These are phyloP conservation scores for Tylopilus rubrobrunneus DNA, from an alignment of 768 basidiomycete genomes.

Conservation along the genomic window DNA sequence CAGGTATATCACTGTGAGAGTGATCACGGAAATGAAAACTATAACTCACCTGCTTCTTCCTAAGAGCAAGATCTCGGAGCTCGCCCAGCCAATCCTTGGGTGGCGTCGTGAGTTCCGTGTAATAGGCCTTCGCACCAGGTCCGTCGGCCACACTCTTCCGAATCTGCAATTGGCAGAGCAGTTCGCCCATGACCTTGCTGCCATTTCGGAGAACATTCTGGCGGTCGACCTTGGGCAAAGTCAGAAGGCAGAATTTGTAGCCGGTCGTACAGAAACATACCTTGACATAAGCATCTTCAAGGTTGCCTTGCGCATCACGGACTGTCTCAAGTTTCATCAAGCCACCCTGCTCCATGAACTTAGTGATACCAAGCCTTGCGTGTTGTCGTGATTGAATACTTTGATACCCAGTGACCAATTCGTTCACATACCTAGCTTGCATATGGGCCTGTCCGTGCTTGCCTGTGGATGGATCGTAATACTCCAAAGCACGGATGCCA, in stretches of 20 bases:
- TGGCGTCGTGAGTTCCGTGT: slow-evolving; percentile 75
- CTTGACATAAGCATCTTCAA: slow-evolving; percentile 67
- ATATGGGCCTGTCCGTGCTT: slow-evolving; percentile 91
- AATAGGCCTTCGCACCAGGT: slow-evolving; percentile 72
- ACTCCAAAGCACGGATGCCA: slow-evolving; percentile 76
- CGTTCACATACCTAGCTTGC: slow-evolving; percentile 68
- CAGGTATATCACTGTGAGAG: neutral
- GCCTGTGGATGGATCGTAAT: slow-evolving; percentile 72
- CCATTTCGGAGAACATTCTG: slow-evolving; percentile 62
- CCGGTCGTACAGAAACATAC: slow-evolving; percentile 36
- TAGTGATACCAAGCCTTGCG: slow-evolving; percentile 73
- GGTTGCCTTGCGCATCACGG: slow-evolving; percentile 48
- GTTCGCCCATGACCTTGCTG: slow-evolving; percentile 62
- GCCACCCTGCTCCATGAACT: slow-evolving; percentile 68
- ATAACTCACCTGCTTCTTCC: slow-evolving; percentile 66
- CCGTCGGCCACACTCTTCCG: slow-evolving; percentile 85
- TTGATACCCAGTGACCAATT: neutral
- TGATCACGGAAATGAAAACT: neutral
- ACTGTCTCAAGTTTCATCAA: slow-evolving; percentile 70
- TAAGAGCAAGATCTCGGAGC: slow-evolving; percentile 72
- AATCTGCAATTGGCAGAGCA: slow-evolving; percentile 78
- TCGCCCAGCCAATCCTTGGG: slow-evolving; percentile 67
- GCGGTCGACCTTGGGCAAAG: slow-evolving; percentile 59
- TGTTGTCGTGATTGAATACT: neutral
- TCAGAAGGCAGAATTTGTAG: neutral